phyloP scores from a whole-genome alignment of 345 rosid genomes.

The Salix purpurea region DNA sequence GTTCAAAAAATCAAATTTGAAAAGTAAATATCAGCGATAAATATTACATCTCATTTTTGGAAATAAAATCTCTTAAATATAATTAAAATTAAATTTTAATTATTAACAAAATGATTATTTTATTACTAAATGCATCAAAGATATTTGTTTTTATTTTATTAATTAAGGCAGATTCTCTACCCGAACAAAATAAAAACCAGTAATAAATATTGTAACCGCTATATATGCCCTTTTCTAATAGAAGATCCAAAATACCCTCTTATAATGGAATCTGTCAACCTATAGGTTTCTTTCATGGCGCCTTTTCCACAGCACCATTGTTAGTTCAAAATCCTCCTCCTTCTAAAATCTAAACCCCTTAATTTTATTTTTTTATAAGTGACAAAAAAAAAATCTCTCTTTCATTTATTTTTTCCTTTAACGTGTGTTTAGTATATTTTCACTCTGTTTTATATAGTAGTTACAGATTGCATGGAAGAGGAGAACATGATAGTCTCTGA shows the following conservation, averaged over 20 bases:
- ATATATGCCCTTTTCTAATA: not conserved
- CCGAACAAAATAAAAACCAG: not conserved
- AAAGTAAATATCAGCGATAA: not conserved
- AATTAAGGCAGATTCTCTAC: not conserved
- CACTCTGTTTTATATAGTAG: not conserved
- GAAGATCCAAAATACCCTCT: not conserved
- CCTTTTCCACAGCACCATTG: not conserved
- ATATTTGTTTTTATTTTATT: conserved; percentile 2
- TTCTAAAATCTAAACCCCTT: not conserved
- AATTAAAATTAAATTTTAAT: not conserved
- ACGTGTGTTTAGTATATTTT: not conserved
- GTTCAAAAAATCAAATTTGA: not conserved
- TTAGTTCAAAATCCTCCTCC: not conserved
- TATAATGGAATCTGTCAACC: not conserved
- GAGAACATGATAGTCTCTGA: not conserved
- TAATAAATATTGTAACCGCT: conserved; percentile 7
- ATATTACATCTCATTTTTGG: not conserved
- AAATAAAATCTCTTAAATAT: not conserved
- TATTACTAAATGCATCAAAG: not conserved
- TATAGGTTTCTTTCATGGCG: not conserved
- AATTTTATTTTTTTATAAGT: not conserved
- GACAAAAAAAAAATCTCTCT: not conserved
- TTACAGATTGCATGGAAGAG: conserved; percentile 11
- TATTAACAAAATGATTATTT: not conserved
- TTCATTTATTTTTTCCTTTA: not conserved